A percentile compares a stretch with the other conserved stretches of the same genome.
Evolutionary conservation across 352 stramenopile species (phyloP).

Genomic region (Phytophthora cryptogea): DNA sequence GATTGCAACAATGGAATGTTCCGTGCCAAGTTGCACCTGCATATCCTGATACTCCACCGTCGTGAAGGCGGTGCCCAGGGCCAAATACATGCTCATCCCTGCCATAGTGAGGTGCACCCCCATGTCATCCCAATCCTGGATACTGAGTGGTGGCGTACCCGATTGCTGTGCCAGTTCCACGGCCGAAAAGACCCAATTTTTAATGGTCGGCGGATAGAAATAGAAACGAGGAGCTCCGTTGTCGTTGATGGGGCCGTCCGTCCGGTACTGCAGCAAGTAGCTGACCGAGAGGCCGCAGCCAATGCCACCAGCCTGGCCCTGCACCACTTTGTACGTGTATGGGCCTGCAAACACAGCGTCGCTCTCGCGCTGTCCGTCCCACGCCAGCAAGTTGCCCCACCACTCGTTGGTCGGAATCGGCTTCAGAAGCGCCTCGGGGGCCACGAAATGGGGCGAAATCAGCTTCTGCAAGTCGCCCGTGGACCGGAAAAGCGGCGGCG

Average conservation of each 20-base stretch:
- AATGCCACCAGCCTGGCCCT: conserved; percentile 34
- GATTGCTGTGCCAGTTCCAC: conserved; percentile 39
- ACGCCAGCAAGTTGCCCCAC: conserved; percentile 86
- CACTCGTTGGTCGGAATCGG: conserved; percentile 82
- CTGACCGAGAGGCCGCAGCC: conserved; percentile 60
- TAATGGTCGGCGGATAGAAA: conserved; percentile 75
- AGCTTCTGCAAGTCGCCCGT: conserved; percentile 56
- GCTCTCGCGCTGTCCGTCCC: conserved; percentile 55
- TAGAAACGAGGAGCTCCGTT: conserved; percentile 87
- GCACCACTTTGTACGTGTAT: conserved; percentile 69
- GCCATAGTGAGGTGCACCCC: conserved; percentile 58
- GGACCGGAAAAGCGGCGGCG: conserved; percentile 45
- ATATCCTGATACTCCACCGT: conserved; percentile 73
- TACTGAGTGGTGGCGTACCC: conserved; percentile 33
- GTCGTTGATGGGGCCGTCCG: conserved; percentile 70
- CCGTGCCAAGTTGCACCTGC: conserved; percentile 63
- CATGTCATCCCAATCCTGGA: conserved; percentile 80
- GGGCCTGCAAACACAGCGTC: conserved; percentile 75
- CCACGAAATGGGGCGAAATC: conserved; percentile 54
- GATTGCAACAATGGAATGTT: conserved; percentile 63
- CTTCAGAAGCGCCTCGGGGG: conserved; percentile 20
- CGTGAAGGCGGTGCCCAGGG: conserved; percentile 79
- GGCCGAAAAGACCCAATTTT: conserved; percentile 76
- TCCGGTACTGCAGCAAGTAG: conserved; percentile 77
- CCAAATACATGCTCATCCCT: conserved; percentile 60